A percentile compares a stretch with the other conserved stretches of the same genome.
These are phyloP conservation scores for Pichia sp. DNA, from an alignment of 1,139 yeast species.

Conservation along the genomic window DNA sequence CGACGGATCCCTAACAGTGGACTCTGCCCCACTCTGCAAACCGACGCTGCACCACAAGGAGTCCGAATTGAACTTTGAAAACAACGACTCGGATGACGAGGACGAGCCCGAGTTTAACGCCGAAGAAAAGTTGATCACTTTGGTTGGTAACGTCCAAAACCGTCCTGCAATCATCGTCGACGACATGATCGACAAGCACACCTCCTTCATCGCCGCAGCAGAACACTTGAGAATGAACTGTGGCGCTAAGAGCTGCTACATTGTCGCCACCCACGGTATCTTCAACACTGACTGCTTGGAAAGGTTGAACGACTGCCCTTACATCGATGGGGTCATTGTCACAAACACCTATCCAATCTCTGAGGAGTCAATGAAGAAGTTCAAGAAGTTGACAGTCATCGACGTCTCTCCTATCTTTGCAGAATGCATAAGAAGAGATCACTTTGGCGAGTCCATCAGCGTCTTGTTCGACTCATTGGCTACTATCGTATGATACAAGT, in stretches of 20 bases:
- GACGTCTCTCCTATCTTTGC: slow-evolving; percentile 95
- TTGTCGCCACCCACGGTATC: slow-evolving; percentile 93
- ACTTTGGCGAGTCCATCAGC: slow-evolving; percentile 93
- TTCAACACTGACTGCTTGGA: slow-evolving; percentile 86
- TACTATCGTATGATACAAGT: slow-evolving; percentile 42
- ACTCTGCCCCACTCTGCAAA: slow-evolving; percentile 4
- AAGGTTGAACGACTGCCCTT: slow-evolving; percentile 67
- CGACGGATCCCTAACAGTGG: background rate
- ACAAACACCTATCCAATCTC: slow-evolving; percentile 94
- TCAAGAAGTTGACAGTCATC: slow-evolving; percentile 72
- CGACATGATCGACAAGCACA: slow-evolving; percentile 95
- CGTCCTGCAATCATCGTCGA: slow-evolving; percentile 91
- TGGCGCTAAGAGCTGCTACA: slow-evolving; percentile 88
- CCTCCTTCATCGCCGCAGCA: slow-evolving; percentile 92
- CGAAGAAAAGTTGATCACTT: slow-evolving; percentile 86
- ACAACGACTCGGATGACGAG: slow-evolving; percentile 76
- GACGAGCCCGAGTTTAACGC: slow-evolving; percentile 66
- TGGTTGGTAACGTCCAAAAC: slow-evolving; percentile 91
- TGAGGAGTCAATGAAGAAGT: slow-evolving; percentile 50
- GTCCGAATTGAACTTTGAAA: slow-evolving; percentile 48
- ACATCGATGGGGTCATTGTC: slow-evolving; percentile 84
- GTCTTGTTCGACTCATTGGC: slow-evolving; percentile 86
- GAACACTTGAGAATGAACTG: slow-evolving; percentile 93
- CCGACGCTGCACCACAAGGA: slow-evolving; percentile 23
- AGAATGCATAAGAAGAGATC: slow-evolving; percentile 97